Evolutionary conservation across 1,284 basidiomycete genomes (phyloP).

Genomic region (Microbotryum lychnidis-dioicae): DNA sequence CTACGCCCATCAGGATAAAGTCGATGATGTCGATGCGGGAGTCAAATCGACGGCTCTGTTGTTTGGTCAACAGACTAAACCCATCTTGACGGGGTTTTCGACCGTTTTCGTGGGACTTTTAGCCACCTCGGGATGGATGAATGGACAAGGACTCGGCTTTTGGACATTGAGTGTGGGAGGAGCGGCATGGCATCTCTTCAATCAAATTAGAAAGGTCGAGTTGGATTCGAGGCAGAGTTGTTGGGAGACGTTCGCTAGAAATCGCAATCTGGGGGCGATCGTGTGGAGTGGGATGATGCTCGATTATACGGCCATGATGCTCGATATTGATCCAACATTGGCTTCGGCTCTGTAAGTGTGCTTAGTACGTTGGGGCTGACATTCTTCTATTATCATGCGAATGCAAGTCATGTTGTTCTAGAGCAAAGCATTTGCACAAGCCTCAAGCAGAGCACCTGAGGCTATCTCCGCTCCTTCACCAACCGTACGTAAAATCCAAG

Average conservation of each 20-base stretch:
- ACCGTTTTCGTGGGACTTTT: slow-evolving; percentile 65
- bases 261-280: slow-evolving; percentile 81
- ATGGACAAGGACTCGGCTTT: slow-evolving; percentile 67
- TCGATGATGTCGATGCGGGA: slow-evolving; percentile 76
- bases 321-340: background rate
- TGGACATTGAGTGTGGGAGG: slow-evolving; percentile 64
- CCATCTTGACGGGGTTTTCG: slow-evolving; percentile 68
- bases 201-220: slow-evolving; percentile 60
- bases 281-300: slow-evolving; percentile 72
- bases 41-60: slow-evolving; percentile 92
- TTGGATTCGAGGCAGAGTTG: slow-evolving; percentile 75
- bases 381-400: no score
- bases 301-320: slow-evolving; percentile 53
- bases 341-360: no score
- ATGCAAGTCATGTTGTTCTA: no score
- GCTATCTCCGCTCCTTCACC: background rate
- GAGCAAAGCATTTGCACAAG: slow-evolving; percentile 4
- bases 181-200: slow-evolving; percentile 67
- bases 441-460: slow-evolving; percentile 4
- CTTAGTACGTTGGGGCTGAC: no score
- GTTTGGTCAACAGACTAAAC: slow-evolving; percentile 68
- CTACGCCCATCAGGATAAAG: slow-evolving; percentile 97
- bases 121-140: slow-evolving; percentile 67
- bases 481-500: background rate
- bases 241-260: slow-evolving; percentile 83